phyloP scores from a whole-genome alignment of 2,329 filamentous ascomycete species.

The Fusarium haematococcum region DNA sequence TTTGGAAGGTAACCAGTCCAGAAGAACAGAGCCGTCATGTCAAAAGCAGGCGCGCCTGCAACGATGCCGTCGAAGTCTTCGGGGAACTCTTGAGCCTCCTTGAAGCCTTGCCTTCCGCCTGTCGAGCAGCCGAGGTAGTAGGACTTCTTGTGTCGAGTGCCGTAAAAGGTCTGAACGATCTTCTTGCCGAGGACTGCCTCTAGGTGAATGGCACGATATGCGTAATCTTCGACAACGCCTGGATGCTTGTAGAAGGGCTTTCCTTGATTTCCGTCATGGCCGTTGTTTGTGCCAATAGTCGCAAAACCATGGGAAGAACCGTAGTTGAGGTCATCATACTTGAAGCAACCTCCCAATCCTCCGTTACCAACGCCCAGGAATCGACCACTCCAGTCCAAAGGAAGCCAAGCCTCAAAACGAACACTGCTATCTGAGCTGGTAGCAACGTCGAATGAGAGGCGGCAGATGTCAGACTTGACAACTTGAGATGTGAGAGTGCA shows the following conservation, averaged over 20 bases:
- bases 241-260: neutral
- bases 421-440: neutral
- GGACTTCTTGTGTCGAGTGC: conserved; percentile 52
- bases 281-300: conserved; percentile 30
- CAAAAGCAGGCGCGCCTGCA: conserved; percentile 59
- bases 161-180: conserved; percentile 55
- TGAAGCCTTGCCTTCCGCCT: conserved; percentile 68
- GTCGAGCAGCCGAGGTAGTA: conserved; percentile 71
- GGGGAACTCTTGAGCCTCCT: conserved; percentile 63
- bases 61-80: conserved; percentile 65
- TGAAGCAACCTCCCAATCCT: conserved; percentile 66
- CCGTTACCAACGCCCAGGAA: conserved; percentile 67
- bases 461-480: neutral
- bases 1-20: neutral
- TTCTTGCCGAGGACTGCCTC: conserved; percentile 3
- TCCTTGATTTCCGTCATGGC: neutral
- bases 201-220: neutral
- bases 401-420: neutral
- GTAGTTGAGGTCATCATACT: conserved; percentile 1
- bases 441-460: neutral
- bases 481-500: neutral
- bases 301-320: neutral
- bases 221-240: neutral
- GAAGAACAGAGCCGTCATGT: conserved; percentile 56
- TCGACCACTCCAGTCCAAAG: neutral